phyloP scores from a whole-genome alignment of 495 filamentous ascomycete species.

The Daldinia bambusicola region DNA sequence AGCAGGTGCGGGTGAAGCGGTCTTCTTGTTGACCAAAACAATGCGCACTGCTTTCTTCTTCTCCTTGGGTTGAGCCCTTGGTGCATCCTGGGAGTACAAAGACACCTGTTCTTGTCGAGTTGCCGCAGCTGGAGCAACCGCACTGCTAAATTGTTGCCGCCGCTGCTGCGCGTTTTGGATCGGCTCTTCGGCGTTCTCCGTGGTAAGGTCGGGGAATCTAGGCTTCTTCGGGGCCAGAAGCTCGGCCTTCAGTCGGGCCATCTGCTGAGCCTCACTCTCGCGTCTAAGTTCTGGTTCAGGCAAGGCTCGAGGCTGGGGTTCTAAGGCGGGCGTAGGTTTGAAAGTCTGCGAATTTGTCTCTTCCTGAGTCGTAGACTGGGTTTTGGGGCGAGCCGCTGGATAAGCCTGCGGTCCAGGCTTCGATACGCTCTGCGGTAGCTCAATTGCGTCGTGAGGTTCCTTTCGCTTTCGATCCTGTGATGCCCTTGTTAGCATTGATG shows the following conservation, averaged over 20 bases:
- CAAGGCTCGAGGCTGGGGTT: neutral
- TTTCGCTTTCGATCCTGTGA: constrained; percentile 7
- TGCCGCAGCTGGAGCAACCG: neutral
- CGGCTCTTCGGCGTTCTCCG: neutral
- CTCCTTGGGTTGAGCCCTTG: neutral
- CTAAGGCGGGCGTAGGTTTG: neutral
- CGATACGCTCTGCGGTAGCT: neutral
- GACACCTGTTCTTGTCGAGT: neutral
- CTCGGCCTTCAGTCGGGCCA: neutral
- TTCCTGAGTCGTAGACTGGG: neutral
- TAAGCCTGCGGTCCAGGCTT: neutral
- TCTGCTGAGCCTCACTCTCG: neutral
- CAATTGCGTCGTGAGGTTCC: neutral
- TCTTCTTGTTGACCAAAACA: neutral
- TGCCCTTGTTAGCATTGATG: neutral
- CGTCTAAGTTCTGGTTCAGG: neutral
- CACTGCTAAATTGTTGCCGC: neutral
- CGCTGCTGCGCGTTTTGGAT: neutral
- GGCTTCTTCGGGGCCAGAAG: neutral
- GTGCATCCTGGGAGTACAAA: neutral
- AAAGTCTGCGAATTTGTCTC: neutral
- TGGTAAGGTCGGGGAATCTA: neutral
- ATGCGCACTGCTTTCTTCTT: neutral
- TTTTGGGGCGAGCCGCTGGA: too few species aligned
- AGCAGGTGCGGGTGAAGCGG: neutral